A percentile compares a stretch with the other conserved stretches of the same genome.
phyloP scores from a whole-genome alignment of 2,329 filamentous ascomycete genomes.

The Mollisia scopiformis region DNA sequence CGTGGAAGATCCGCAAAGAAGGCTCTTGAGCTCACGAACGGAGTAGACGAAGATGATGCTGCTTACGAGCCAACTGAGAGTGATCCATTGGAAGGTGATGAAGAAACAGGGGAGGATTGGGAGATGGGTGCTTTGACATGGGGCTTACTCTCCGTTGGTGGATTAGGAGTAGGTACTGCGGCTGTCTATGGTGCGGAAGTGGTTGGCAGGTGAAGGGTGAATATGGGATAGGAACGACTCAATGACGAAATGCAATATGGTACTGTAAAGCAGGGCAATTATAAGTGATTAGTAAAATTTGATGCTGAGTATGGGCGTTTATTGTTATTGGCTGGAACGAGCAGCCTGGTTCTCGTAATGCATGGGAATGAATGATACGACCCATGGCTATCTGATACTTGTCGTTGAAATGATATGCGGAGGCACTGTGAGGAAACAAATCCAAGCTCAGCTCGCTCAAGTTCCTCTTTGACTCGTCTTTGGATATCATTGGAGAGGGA shows the following conservation, averaged over 20 bases:
- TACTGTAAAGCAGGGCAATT: not conserved
- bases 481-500: too few relatives aligned
- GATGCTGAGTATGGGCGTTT: not conserved
- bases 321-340: not conserved
- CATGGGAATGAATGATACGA: not conserved
- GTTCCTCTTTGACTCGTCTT: too few relatives aligned
- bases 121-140: conserved; percentile 50
- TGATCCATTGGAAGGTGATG: conserved; percentile 43
- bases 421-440: too few relatives aligned
- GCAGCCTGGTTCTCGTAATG: not conserved
- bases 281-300: too few relatives aligned
- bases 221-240: not conserved
- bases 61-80: conserved; percentile 39
- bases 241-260: not conserved
- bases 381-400: too few relatives aligned
- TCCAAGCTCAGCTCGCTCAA: too few relatives aligned
- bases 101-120: conserved; percentile 46
- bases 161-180: conserved; percentile 48
- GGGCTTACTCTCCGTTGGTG: conserved; percentile 47
- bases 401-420: too few relatives aligned
- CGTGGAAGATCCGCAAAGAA: conserved; percentile 15
- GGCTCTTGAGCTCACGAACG: not conserved
- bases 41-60: conserved; percentile 39
- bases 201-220: conserved; percentile 11
- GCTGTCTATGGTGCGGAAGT: conserved; percentile 51